Evolutionary conservation across 345 rosid genomes (phyloP), one percentile per base, ranked within the genome.

Genomic region (Anacardium occidentale): DNA sequence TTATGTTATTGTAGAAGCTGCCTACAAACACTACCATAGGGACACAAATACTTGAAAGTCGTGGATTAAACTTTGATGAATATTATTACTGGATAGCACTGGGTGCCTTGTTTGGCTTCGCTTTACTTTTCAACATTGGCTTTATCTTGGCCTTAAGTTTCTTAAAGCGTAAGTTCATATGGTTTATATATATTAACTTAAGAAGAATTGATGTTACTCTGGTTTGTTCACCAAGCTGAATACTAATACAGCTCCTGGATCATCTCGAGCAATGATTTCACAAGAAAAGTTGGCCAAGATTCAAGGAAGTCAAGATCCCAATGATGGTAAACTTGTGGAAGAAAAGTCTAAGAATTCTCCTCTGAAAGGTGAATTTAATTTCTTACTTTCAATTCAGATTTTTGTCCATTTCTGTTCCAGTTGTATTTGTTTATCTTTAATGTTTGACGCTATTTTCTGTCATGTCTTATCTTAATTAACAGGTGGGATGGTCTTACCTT

Each of bases 401-500:
- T 18, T 53, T 53, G 11, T 55, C 7, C 8, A 47, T 45, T 22
- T 20, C 13, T 53, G 25, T 51, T 63, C 5, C 3, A 17, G 22
- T 22, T 44, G 54, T 40, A 54, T 69, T 54, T 61, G 26, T 26
- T 14, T 7, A 10, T 7, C 4, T 48, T 8, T 18, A 10, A 37
- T 67, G 29, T 17, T 45, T 59, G 42, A 37, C 22, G 21, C 21
- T 22, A 25, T 3, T 18, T 66, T 69, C 32, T n/a, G 29, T 24
- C 10, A 21, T 0, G 8, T 55, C 59, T 57, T 55, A 40, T 32
- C 32, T 70, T 20, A 17, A 32, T 37, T 58, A 69, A 54, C 83
- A 91, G 97, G 87, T 68, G 83, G 80, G 77, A 72, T 87, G 86
- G 79, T 78, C 52, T 75, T 92, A 61, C 96, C 96, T 47, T 88